Evolutionary conservation across 2,329 filamentous ascomycete genomes (phyloP), one percentile per base, ranked within the genome.

Genomic region (Neofusicoccum ribis): DNA sequence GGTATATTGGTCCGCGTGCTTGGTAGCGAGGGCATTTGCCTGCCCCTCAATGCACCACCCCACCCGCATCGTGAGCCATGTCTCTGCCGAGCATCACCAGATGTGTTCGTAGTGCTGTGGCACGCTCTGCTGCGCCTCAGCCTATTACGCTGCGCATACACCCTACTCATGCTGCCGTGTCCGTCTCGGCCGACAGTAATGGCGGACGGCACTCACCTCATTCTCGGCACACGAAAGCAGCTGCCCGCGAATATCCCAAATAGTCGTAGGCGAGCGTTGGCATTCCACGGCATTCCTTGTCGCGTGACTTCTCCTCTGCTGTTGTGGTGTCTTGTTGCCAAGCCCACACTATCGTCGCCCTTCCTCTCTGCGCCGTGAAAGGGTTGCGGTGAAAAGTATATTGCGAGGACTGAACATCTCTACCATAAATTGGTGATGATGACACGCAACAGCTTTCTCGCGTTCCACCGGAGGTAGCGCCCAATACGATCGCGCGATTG

Each of bases 81-180:
- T 20, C 20, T 59, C 54, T 44, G 56, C 15, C 56, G 56, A 60
- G 56, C 41, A 47, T 60, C 43, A 47, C 39, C 39, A 46, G 54
- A 59, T 46, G 39, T 9, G 20, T 3, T n/a, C 27, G 23, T 12
- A 37, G 39, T 31, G n/a, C 20, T n/a, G 27, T 31, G 4, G 20
- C 34, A 15, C 9, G 5, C 9, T 5, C 15, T 31, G 56, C 56
- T 60, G 56, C 56, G 43, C 56, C 54, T 37, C 43, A 31, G 27
- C 27, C 27, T n/a, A 9, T n/a, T 36, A 27, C 37, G 17, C 23
- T 23, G 51, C 36, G 23, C 39, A 20, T n/a, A 7, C 36, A 31
- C 15, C 17, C 3, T 12, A 27, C 12, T 8, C 50, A 4, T 23
- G 31, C 8, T 31, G n/a, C 23, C 34, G 12, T n/a, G 5, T 17